These are phyloP conservation scores for Serendipita sp. DNA, from an alignment of 768 basidiomycete genomes.

Conservation along the genomic window DNA sequence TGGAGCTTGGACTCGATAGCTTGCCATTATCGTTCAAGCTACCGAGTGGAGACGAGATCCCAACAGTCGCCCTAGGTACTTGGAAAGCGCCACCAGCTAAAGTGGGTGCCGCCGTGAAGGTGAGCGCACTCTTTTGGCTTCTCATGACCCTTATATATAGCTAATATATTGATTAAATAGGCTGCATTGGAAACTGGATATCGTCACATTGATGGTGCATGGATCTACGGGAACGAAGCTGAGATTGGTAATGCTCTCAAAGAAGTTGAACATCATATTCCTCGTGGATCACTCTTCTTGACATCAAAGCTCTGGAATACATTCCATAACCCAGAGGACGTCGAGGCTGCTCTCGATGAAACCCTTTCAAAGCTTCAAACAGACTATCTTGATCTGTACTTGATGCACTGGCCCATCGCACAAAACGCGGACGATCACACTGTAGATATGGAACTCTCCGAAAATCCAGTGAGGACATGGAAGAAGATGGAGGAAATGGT, in stretches of 20 bases:
- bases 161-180: conserved; percentile 16
- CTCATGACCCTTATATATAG: background rate
- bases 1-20: background rate
- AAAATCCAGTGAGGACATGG: conserved; percentile 65
- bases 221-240: conserved; percentile 56
- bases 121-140: conserved; percentile 10
- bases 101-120: conserved; percentile 55
- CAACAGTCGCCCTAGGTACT: conserved; percentile 46
- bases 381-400: conserved; percentile 62
- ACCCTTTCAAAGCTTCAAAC: conserved; percentile 43
- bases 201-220: conserved; percentile 58
- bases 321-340: conserved; percentile 58
- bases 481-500: conserved; percentile 64
- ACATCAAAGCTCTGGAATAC: conserved; percentile 65
- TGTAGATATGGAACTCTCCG: conserved; percentile 40
- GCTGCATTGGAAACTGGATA: conserved; percentile 43
- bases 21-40: conserved; percentile 26
- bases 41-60: conserved; percentile 53
- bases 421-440: background rate
- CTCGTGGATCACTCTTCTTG: conserved; percentile 49
- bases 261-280: conserved; percentile 32
- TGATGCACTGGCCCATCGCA: conserved; percentile 53
- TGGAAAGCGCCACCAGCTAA: conserved; percentile 42
- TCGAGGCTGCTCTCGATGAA: conserved; percentile 51
- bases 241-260: conserved; percentile 50